A percentile compares a stretch with the other conserved stretches of the same genome.
Conservation (phyloP, 306 rosid species). For the Purshia tridentata region DNA sequence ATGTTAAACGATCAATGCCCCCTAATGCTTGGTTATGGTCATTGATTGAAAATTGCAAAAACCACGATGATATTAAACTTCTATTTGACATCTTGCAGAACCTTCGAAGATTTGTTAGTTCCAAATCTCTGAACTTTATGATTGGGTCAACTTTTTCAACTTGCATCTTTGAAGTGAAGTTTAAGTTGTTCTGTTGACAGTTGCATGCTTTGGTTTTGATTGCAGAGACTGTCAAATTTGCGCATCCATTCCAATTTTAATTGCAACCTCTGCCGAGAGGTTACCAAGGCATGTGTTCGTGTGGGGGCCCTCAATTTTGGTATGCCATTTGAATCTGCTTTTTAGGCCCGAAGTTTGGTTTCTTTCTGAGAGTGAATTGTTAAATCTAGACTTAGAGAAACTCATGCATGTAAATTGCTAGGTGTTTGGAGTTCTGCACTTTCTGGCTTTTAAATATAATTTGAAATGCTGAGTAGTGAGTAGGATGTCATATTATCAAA, state of each 20-base stretch:
- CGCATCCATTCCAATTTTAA: slow-evolving; percentile 74
- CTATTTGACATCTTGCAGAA: slow-evolving; percentile 72
- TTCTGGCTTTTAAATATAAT: neutral
- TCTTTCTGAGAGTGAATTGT: neutral
- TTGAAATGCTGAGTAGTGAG: neutral
- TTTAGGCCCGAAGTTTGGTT: neutral
- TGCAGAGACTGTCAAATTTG: slow-evolving; percentile 88
- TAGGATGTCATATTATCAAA: slow-evolving; percentile 15
- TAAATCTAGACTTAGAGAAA: neutral
- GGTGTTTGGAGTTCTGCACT: slow-evolving; percentile 1
- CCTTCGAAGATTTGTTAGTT: slow-evolving; percentile 82
- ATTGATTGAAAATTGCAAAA: slow-evolving; percentile 70
- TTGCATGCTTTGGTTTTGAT: slow-evolving; percentile 30
- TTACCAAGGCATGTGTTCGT: slow-evolving; percentile 73
- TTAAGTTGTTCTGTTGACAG: slow-evolving; percentile 13
- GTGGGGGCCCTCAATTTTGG: slow-evolving; percentile 79
- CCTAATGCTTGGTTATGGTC: slow-evolving; percentile 98
- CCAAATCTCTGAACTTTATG: slow-evolving; percentile 5
- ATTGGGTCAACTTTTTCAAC: slow-evolving; percentile 1
- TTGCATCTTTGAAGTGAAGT: neutral
- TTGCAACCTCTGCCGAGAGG: slow-evolving; percentile 74
- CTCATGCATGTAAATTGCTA: neutral
- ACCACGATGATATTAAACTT: slow-evolving; percentile 58
- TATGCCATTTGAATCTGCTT: slow-evolving; percentile 29
- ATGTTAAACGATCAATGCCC: slow-evolving; percentile 66